Evolutionary conservation across 2,329 filamentous ascomycete species (phyloP), one percentile per base, ranked within the genome.

Genomic region (Cladosporium sphaerospermum): DNA sequence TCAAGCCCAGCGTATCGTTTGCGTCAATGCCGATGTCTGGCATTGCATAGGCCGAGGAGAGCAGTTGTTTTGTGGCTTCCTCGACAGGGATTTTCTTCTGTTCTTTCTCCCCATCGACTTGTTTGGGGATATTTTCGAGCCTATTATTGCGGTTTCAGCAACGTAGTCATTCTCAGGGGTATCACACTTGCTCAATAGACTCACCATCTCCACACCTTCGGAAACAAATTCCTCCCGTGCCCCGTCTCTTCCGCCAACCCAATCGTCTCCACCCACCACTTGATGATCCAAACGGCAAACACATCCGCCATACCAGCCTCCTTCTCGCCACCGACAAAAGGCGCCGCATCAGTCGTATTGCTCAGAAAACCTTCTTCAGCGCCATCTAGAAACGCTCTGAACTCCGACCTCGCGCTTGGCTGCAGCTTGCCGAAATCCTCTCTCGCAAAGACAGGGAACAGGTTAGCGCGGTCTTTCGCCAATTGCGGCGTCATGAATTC

Each of bases 221-320:
- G 59, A 19, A 57, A 60, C 9, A 54, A 53, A 9, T 56, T 28
- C 43, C 31, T 47, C 9, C 51, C 58, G 47, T 58, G 48, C 6
- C 59, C 57, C 6, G 53, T 45, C 40, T 57, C 50, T 41, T 59
- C 54, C 18, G 56, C 54, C 40, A 61, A 23, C 2, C 54, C 52
- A 7, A 60, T 33, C 10, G 57, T 60, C 46, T 57, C 51, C 14
- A 61, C 36, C 19, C 56, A 58, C 59, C 58, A 61, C 45, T 59
- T 60, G 37, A 61, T 50, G 53, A 61, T 57, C 59, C 59, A 61
- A 14, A 56, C 51, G 10, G 58, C 58, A 51, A 60, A 58, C 9
- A 61, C 51, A 39, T 61, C 59, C 8, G 59, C 59, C 11, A 61
- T 34, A 1, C 52, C 54, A 28, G 42, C 54, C 19, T 57, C 45